Percentiles rank a stretch among this genome's conserved stretches.
phyloP scores from a whole-genome alignment of 768 basidiomycete genomes.

The Lactifluus volemus region DNA sequence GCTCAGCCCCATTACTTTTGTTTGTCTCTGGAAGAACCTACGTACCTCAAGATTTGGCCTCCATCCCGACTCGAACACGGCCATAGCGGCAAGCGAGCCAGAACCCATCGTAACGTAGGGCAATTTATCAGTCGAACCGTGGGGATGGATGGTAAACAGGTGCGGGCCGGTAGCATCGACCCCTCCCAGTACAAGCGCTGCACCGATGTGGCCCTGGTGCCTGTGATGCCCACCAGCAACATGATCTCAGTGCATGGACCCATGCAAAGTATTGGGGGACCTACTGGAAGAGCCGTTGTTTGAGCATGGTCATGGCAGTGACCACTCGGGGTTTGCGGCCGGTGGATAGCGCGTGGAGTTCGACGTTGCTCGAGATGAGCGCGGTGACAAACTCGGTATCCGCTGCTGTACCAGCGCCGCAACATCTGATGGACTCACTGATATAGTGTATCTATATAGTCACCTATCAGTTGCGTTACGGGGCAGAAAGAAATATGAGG shows the following conservation, averaged over 20 bases:
- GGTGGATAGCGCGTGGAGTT: conserved; percentile 83
- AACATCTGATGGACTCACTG: conserved; percentile 91
- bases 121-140: conserved; percentile 97
- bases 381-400: conserved; percentile 95
- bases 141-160: conserved; percentile 91
- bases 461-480: background rate
- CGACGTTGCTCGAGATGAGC: conserved; percentile 92
- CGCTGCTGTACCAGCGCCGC: conserved; percentile 98
- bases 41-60: conserved; percentile 69
- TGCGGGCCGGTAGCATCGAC: conserved; percentile 93
- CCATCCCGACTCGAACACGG: conserved; percentile 90
- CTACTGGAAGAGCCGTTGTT: conserved; percentile 90
- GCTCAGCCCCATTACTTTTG: conserved; percentile 5
- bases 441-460: conserved; percentile 87
- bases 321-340: conserved; percentile 90
- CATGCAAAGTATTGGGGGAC: conserved; percentile 15
- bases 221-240: conserved; percentile 31
- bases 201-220: conserved; percentile 90
- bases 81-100: conserved; percentile 95
- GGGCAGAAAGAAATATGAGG: background rate
- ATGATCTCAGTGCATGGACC: background rate
- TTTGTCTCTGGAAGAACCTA: background rate
- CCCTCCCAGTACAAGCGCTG: conserved; percentile 92
- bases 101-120: conserved; percentile 99
- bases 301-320: conserved; percentile 98